Base-by-base conservation (phyloP, 2,329 filamentous ascomycete genomes). In the Myriosclerotinia scirpicola region DNA sequence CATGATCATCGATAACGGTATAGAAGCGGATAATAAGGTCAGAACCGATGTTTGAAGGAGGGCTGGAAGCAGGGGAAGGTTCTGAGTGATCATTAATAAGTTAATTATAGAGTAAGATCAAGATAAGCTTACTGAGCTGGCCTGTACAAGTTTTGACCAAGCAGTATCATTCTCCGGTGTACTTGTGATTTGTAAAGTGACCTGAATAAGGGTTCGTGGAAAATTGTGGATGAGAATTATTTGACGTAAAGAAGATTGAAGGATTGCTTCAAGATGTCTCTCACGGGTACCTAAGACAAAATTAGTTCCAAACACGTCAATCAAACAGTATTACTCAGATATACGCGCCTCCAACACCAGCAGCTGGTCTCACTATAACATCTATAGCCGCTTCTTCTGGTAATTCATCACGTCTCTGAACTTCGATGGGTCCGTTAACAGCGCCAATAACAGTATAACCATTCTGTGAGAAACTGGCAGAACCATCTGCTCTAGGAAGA, bases 401-500 rank as follows among this genome's bases (percentile, higher is more conserved):
- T 71, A 95, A 87, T 78, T 98, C 92, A 76, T 99, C 94, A 74
- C 92, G 87, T 74, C 93, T 87, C 73, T 88, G 87, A 20, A 94
- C 92, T 80, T 99, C 95, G 72, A 98, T 87, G 20, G 95, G 95
- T 0, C 94, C 95, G 79, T 97, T 98, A 71, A 96, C 92, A 17
- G 92, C 89, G 66, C 90, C 91, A 64, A 96, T 86, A 70, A 98
- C 85, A 54, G 88, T 89, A 78, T 93, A 96, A 59, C 92, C 91
- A 67, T 86, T 83, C 73, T 88, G 84, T 2, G 90, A 87, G 77
- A 92, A 93, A 12, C 87, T 89, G 14, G 90, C 90, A 58, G 92
- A 96, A 69, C 92, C 92, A 76, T 96, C 91, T 36, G 91, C 85
- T 69, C 88, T 89, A 68, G 86, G 83, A 3, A 96, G 83, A 70